Evolutionary conservation across 164 flowering plant genomes (phyloP).

Genomic region (Liquidambar formosana): DNA sequence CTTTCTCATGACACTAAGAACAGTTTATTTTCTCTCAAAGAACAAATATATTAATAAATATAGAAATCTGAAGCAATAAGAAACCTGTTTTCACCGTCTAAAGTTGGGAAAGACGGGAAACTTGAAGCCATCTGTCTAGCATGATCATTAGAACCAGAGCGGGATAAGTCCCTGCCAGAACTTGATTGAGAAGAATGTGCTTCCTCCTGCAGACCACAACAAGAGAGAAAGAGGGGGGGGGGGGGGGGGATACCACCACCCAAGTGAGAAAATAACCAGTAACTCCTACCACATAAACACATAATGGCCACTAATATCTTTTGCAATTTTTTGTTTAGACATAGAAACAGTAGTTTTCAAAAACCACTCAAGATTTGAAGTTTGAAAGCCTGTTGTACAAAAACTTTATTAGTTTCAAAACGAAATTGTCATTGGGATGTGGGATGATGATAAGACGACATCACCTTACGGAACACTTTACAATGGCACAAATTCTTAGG

Average conservation of each 20-base stretch:
- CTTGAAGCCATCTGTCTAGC: slow-evolving; percentile 29
- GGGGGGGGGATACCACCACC: no score
- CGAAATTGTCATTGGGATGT: neutral
- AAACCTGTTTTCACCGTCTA: slow-evolving; percentile 54
- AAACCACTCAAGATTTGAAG: neutral
- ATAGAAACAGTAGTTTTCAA: neutral
- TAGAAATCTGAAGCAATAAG: neutral
- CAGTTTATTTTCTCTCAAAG: neutral
- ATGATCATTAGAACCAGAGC: slow-evolving; percentile 41
- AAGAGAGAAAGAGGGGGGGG: neutral
- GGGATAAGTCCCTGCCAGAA: slow-evolving; percentile 25
- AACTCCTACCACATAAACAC: neutral
- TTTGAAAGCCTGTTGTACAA: neutral
- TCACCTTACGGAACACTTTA: neutral
- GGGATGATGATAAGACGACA: neutral
- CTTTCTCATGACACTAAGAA: neutral
- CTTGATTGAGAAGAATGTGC: slow-evolving; percentile 34
- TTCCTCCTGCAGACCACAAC: slow-evolving; percentile 46
- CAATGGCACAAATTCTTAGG: neutral
- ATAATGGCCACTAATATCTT: neutral
- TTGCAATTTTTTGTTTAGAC: no score
- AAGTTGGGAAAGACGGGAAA: slow-evolving; percentile 18
- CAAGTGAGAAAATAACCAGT: neutral
- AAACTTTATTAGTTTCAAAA: neutral
- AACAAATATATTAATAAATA: slow-evolving; percentile 3